Evolutionary conservation across 371 early-diverging fungal genomes (phyloP), one percentile per base, ranked within the genome.

Genomic region (Chytridium lagenaria): DNA sequence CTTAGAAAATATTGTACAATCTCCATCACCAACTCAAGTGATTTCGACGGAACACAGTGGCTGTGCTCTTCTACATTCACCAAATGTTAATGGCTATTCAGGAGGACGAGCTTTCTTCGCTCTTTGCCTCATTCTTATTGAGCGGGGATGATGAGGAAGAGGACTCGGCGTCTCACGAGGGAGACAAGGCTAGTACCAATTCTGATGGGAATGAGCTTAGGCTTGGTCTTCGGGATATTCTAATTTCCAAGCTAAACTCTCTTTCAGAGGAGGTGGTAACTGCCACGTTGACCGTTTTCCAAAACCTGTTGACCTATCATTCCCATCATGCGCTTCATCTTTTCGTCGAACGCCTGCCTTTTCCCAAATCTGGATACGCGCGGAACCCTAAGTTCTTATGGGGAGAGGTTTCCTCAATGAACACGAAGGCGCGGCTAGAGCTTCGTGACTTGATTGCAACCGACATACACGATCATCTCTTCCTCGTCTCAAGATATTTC

Each of bases 11-110:
- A 93, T 95, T 51, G 78, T 98, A 40, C 92, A 92, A 65, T 94
- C 96, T 91, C 94, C 34, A 85, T 96, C 67, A 78, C 91, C 34
- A 94, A 93, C 69, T 92, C 94, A 74, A 92, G 93, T 0, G 98
- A 98, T 77, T 88, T 88, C 19, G 96, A 98, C 76, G 96, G 96
- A 0, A 94, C 59, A 91, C 95, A 0, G 94, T 95, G 0, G 93
- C 96, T 0, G 91, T 92, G 1, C 90, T 98, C 69, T 92, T 90
- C 69, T 98, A 98, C 73, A 86, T 97, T 49, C 92, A 93, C 67
- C 77, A 91, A 66, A 92, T 96, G 69, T 75, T 95, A 5, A 91
- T 91, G 50, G 86, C 88, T 0, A 78, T 94, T 22, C 86, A 89
- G 39, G 92, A 94, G 71, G 90, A 91, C 31, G 88, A 90, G 34